Base-by-base conservation (phyloP, 352 stramenopile genomes). In the Phytophthora macrochlamydospora region DNA sequence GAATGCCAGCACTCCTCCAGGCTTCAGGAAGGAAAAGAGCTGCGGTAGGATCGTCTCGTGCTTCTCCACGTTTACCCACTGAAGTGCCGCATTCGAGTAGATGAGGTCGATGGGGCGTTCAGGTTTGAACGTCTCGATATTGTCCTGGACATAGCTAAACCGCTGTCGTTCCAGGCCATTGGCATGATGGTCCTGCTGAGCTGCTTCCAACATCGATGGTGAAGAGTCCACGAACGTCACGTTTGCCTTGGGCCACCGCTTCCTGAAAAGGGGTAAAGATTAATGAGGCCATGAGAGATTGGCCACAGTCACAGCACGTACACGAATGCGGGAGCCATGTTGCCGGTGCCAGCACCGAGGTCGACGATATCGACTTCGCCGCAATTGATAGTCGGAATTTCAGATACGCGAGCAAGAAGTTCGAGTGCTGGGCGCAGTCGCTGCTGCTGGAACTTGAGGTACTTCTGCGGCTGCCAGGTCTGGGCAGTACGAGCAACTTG, bases 171-270 rank as follows among this genome's bases (percentile, higher is more conserved):
- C 79, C 52, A 0, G 85, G 40, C 1, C 58, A 38, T 81, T 73
- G 28, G 45, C 67, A 0, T 64, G 49, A 52, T 93, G 85, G 13
- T 88, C 73, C 2, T 28, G 46, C 18, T 73, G 62, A 6, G 63
- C 81, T 24, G 75, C 66, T 32, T 80, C 72, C 12, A 93, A 65
- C 85, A 92, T 93, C 7, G 71, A 73, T 1, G 58, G 51, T 0
- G 83, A 92, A 56, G 85, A 82, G 57, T 92, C 83, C 28, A 91
- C 80, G 51, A 89, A 93, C 13, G 76, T 65, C 44, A 91, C 71
- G 8, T 66, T 51, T 3, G 79, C 79, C 12, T 70, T 60, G 0
- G 81, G 73, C 79, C 79, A 93, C 42, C 80, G 77, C 24, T 76
- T 59, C 2, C 76, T 90, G 56, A 30, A 51, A 1, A 18, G 2